A percentile compares a stretch with the other conserved stretches of the same genome.
Conservation (phyloP, 2,329 filamentous ascomycete genomes). For the Thielaviopsis populi region DNA sequence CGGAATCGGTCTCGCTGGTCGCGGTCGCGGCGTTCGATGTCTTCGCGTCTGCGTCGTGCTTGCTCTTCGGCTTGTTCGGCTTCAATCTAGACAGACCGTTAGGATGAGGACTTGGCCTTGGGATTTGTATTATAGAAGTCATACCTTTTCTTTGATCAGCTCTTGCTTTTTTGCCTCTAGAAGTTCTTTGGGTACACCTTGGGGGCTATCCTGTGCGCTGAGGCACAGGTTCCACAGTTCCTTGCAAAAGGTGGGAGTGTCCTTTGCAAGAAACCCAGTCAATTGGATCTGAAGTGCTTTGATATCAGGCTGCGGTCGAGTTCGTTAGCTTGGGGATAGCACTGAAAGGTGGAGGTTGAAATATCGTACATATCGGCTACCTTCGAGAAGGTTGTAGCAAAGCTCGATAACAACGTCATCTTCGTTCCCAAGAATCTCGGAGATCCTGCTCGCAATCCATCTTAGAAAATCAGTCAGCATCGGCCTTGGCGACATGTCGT, state of each 20-base stretch:
- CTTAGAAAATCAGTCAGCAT: slow-evolving; percentile 31
- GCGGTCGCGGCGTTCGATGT: slow-evolving; percentile 54
- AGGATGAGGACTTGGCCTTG: not conserved
- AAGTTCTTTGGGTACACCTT: slow-evolving; percentile 86
- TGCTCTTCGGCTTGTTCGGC: slow-evolving; percentile 70
- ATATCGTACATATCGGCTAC: slow-evolving; percentile 53
- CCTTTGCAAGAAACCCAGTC: slow-evolving; percentile 87
- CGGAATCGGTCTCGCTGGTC: slow-evolving; percentile 43
- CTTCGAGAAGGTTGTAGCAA: slow-evolving; percentile 55
- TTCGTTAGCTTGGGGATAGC: slow-evolving; percentile 6
- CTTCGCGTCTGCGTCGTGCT: slow-evolving; percentile 54
- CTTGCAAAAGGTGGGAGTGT: slow-evolving; percentile 78
- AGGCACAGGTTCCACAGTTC: slow-evolving; percentile 85
- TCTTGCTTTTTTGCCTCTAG: slow-evolving; percentile 94
- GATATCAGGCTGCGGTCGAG: slow-evolving; percentile 63
- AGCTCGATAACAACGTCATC: slow-evolving; percentile 94
- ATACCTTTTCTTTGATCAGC: slow-evolving; percentile 83
- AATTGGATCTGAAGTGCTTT: slow-evolving; percentile 90
- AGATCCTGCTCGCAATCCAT: slow-evolving; percentile 86
- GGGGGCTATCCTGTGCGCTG: slow-evolving; percentile 74
- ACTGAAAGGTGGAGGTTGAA: slow-evolving; percentile 1
- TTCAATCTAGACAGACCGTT: slow-evolving; percentile 43
- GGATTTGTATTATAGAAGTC: not conserved
- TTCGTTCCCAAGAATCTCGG: slow-evolving; percentile 75
- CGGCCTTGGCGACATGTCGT: not conserved